Evolutionary conservation across 768 basidiomycete species (phyloP).

Genomic region (Leccinum olivaceopallidum): DNA sequence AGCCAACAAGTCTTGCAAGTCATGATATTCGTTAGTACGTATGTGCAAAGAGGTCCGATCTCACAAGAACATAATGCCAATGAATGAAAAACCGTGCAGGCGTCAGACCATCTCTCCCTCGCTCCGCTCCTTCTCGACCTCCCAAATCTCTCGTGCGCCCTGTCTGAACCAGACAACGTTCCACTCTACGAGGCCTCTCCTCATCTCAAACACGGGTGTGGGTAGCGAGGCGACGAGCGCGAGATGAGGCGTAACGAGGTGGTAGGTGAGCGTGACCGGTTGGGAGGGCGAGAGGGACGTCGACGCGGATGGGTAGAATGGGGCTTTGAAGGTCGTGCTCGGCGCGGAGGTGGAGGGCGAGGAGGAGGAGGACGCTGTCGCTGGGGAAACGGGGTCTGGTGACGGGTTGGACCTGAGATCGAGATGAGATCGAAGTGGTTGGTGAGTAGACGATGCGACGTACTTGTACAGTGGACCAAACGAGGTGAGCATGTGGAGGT

Average conservation of each 20-base stretch:
- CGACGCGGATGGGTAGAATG: slow-evolving; percentile 71
- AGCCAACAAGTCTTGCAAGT: background rate
- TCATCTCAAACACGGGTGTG: slow-evolving; percentile 67
- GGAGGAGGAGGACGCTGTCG: background rate
- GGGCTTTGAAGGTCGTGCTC: slow-evolving; percentile 37
- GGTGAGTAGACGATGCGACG: slow-evolving; percentile 7
- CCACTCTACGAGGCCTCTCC: slow-evolving; percentile 79
- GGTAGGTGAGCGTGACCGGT: slow-evolving; percentile 80
- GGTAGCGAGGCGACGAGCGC: slow-evolving; percentile 73
- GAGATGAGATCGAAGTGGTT: background rate
- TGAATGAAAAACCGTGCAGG: background rate
- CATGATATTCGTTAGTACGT: slow-evolving; percentile 2
- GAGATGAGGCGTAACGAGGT: slow-evolving; percentile 72
- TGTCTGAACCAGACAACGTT: slow-evolving; percentile 85
- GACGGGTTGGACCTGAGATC: slow-evolving; percentile 24
- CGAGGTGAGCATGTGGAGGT: slow-evolving; percentile 81
- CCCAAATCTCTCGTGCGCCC: slow-evolving; percentile 80
- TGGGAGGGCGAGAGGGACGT: slow-evolving; percentile 57
- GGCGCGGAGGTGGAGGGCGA: background rate
- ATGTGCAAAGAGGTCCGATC: background rate
- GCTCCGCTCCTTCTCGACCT: slow-evolving; percentile 61
- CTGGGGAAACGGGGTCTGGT: slow-evolving; percentile 5
- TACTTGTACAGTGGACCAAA: slow-evolving; percentile 88
- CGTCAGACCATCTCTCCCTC: slow-evolving; percentile 20
- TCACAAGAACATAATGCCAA: background rate